Evolutionary conservation across 371 early-diverging fungal species (phyloP), one percentile per base, ranked within the genome.

Genomic region (Lichtheimia corymbifera): DNA sequence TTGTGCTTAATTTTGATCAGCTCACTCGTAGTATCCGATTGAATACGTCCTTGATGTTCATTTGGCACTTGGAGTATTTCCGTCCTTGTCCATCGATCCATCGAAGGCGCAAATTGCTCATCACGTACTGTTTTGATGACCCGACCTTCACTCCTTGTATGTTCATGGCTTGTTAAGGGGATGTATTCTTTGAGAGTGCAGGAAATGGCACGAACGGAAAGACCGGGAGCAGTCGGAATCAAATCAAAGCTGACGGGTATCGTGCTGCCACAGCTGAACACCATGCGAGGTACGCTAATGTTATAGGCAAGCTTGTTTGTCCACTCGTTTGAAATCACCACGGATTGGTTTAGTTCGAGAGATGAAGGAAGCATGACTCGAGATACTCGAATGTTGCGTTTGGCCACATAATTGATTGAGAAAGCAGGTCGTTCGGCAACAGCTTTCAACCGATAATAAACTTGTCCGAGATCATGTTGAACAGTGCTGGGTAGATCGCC

Each of bases 401-500:
- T 66, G 53, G 72, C 76, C 25, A 49, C 64, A 53, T 70, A 71
- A 44, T 77, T 77, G 42, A 68, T 62, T 4, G 70, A 73, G 49
- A 80, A 80, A 2, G 77, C 71, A 6, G 81, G 77, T 53, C 81
- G 62, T 50, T 80, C 81, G 9, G 72, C 81, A 5, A 67, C 63
- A 4, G 81, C 81, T 35, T 74, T 77, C 17, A 80, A 56, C 22
- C 68, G 59, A 45, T 80, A 80, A 47, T 60, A 62, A 0, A 80
- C 73, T 59, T 70, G 61, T 1, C 76, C 81, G 2, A 70, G 30
- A 14, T 77, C 72, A 62, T 77, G 72, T 12, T 72, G 64, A 12
- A 83, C 65, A 0, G 71, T 70, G 47, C 73, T 77, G 3, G 83
- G 81, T 22, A 77, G 55, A 70, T 80, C 72, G 40, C 83, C 83